Percentiles rank a stretch among this genome's conserved stretches.
Evolutionary conservation across 2,329 filamentous ascomycete genomes (phyloP).

Genomic region (Colletotrichum orchidophilum): DNA sequence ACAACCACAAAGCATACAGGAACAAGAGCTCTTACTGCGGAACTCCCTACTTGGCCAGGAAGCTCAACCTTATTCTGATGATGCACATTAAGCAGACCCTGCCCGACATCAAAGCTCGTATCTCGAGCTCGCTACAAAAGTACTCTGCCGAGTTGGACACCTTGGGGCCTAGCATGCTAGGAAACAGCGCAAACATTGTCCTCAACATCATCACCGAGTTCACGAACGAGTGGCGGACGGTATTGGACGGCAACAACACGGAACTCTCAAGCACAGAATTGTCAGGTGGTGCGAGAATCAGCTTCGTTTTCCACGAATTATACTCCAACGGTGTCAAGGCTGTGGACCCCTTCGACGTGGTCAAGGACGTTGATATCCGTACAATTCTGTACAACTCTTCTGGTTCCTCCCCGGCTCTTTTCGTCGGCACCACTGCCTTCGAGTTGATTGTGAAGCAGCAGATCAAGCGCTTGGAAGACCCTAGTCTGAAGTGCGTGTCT

Average conservation of each 20-base stretch:
- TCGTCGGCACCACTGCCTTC: slow-evolving; percentile 98
- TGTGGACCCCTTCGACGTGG: slow-evolving; percentile 94
- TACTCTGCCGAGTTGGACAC: slow-evolving; percentile 84
- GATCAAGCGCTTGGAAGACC: slow-evolving; percentile 95
- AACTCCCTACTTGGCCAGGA: slow-evolving; percentile 94
- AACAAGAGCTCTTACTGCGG: slow-evolving; percentile 99
- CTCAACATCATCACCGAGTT: slow-evolving; percentile 99
- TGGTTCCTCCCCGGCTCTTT: slow-evolving; percentile 95
- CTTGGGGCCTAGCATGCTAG: slow-evolving; percentile 92
- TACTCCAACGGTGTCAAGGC: slow-evolving; percentile 98
- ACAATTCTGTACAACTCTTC: slow-evolving; percentile 99
- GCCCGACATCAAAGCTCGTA: slow-evolving; percentile 97
- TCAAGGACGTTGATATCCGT: slow-evolving; percentile 97
- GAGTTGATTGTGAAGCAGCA: slow-evolving; percentile 99
- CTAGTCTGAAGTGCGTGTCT: slow-evolving; percentile 96
- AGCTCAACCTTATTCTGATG: slow-evolving; percentile 98
- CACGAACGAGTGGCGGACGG: slow-evolving; percentile 95
- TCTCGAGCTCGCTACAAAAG: slow-evolving; percentile 92
- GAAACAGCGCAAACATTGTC: slow-evolving; percentile 95
- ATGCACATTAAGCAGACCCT: slow-evolving; percentile 99
- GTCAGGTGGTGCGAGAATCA: slow-evolving; percentile 96
- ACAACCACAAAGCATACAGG: slow-evolving; percentile 97
- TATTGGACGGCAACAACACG: slow-evolving; percentile 95
- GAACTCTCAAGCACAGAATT: slow-evolving; percentile 94
- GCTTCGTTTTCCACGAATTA: slow-evolving; percentile 98